Evolutionary conservation across 2,329 filamentous ascomycete genomes (phyloP), one percentile per base, ranked within the genome.

Genomic region (Ophiostoma perfectum): DNA sequence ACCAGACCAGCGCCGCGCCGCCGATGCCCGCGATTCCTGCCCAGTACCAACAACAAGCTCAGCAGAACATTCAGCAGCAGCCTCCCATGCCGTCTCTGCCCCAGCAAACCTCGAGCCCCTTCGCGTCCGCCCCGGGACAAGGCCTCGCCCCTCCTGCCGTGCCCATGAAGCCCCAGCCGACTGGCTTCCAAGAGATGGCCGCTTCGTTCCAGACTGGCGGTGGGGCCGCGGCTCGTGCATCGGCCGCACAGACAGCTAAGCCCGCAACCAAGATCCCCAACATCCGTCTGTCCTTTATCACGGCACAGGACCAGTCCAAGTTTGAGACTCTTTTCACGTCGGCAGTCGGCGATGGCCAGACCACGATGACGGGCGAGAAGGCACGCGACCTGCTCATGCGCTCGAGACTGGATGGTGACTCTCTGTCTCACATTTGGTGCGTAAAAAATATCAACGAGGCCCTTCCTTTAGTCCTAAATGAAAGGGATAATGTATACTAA

Each of bases 311-410:
- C 76, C 95, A 99, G 79, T 86, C 92, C 75, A 97, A 97, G 80
- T 99, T 99, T 74, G 95, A 99, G 81, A 95, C 95, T 69, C 81
- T 99, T 58, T 99, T 99, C 83, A 97, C 95, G 80, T 96, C 93
- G 68, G 94, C 95, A 14, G 92, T 94, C 47, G 92, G 93, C 45
- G 89, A 93, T 73, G 86, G 85, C 70, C 89, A 93, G 74, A 90
- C 90, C 93, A 63, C 90, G 67, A 87, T 99, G 82, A 92, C 93
- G 64, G 95, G 90, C 67, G 94, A 98, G 72, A 96, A 96, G 79
- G 94, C 94, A 39, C 89, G 90, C 74, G 94, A 98, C 77, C 81
- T 99, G 60, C 82, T 99, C 69, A 76, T 98, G 77, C 88, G 94
- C 69, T 98, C 95, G 14, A 92, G 93, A 76, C 84, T 99, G 60